These are phyloP conservation scores for Leccinum pellstonianum DNA, from an alignment of 768 basidiomycete species.

Conservation along the genomic window DNA sequence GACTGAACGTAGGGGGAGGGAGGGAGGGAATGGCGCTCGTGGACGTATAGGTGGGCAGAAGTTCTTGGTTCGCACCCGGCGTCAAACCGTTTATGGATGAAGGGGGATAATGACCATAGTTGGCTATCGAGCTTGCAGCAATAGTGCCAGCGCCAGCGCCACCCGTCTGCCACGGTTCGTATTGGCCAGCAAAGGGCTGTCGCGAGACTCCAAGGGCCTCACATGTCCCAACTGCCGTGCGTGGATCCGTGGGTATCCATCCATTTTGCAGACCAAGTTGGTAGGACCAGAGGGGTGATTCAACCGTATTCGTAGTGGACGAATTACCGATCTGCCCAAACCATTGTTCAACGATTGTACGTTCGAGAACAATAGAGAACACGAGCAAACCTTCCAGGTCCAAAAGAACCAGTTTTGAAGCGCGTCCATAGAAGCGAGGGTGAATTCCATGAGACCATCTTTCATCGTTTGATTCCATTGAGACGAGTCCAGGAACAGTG, in stretches of 20 bases:
- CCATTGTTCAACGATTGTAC: constrained; percentile 1
- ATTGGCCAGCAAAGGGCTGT: constrained; percentile 49
- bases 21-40: constrained; percentile 59
- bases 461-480: constrained; percentile 54
- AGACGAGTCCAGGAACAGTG: constrained; percentile 48
- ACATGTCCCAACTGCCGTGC: constrained; percentile 66
- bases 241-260: constrained; percentile 77
- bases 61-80: constrained; percentile 32
- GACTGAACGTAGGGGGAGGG: constrained; percentile 52
- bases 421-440: constrained; percentile 63
- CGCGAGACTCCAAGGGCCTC: constrained; percentile 45
- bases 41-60: constrained; percentile 63
- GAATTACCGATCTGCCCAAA: constrained; percentile 55
- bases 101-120: constrained; percentile 55
- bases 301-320: constrained; percentile 44
- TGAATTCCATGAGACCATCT: constrained; percentile 49
- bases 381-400: constrained; percentile 63
- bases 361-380: neutral
- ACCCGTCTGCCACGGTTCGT: constrained; percentile 69
- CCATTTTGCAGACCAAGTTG: constrained; percentile 68
- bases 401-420: constrained; percentile 72
- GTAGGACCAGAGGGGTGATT: constrained; percentile 69
- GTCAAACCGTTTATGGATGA: constrained; percentile 46
- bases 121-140: constrained; percentile 38
- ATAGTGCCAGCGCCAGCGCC: constrained; percentile 52